phyloP scores from a whole-genome alignment of 169 alveolate genomes.

The Cryptosporidium felis region DNA sequence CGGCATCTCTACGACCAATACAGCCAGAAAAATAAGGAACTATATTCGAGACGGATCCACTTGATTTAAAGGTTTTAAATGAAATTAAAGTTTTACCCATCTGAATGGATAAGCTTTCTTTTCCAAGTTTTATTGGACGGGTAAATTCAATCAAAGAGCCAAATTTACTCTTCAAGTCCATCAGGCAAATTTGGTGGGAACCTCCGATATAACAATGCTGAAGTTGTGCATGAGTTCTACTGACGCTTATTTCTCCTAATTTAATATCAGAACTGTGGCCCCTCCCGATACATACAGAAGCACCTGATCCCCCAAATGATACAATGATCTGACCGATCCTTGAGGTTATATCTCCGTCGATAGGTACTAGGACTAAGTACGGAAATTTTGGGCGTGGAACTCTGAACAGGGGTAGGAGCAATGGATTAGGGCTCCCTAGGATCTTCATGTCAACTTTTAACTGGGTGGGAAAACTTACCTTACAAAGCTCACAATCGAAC shows the following conservation, averaged over 20 bases:
- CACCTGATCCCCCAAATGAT: conserved; percentile 47
- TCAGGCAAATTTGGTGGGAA: conserved; percentile 22
- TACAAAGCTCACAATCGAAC: conserved; percentile 68
- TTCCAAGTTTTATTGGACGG: conserved; percentile 59
- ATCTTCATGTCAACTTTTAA: neutral
- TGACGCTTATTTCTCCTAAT: conserved; percentile 85
- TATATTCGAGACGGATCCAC: conserved; percentile 9
- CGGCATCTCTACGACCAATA: neutral
- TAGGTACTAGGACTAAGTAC: conserved; percentile 61
- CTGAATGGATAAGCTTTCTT: conserved; percentile 34
- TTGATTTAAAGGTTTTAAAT: conserved; percentile 31
- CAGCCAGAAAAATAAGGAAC: conserved; percentile 20
- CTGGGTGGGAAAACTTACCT: conserved; percentile 54
- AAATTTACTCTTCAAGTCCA: conserved; percentile 50
- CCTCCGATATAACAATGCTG: conserved; percentile 32
- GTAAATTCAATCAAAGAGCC: conserved; percentile 54
- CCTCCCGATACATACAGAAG: conserved; percentile 78
- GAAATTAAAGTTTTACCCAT: conserved; percentile 49
- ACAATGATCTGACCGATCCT: conserved; percentile 55
- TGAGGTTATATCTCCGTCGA: conserved; percentile 48
- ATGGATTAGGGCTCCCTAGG: neutral
- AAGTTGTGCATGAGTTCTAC: conserved; percentile 79
- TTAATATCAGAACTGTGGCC: conserved; percentile 85
- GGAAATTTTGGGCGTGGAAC: conserved; percentile 67
- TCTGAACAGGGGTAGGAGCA: conserved; percentile 23